These are phyloP conservation scores for Curvularia lunata DNA, from an alignment of 2,329 filamentous ascomycete species.

Conservation along the genomic window DNA sequence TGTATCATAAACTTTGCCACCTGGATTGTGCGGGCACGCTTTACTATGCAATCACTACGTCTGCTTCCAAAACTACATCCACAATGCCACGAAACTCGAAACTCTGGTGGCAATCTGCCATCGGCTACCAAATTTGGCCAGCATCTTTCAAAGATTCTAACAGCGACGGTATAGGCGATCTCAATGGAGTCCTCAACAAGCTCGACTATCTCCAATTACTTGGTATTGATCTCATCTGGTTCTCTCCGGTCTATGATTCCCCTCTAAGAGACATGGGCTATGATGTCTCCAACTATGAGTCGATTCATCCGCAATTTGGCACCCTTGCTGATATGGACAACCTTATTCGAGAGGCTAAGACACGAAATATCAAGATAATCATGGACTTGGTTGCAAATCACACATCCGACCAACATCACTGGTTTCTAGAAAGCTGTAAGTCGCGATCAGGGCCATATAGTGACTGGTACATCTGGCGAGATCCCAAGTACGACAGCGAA, in stretches of 20 bases:
- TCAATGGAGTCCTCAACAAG: conserved; percentile 47
- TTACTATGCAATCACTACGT: background rate
- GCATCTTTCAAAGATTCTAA: conserved; percentile 56
- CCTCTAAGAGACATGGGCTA: conserved; percentile 75
- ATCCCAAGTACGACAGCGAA: conserved; percentile 58
- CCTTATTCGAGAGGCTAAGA: conserved; percentile 65
- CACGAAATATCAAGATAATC: conserved; percentile 71
- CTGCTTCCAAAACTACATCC: background rate
- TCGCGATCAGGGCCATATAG: conserved; percentile 68
- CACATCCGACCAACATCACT: conserved; percentile 72
- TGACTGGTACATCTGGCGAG: conserved; percentile 75
- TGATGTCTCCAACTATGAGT: conserved; percentile 71
- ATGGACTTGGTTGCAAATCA: conserved; percentile 82
- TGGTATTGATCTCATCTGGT: conserved; percentile 70
- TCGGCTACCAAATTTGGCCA: conserved; percentile 17
- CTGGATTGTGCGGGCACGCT: background rate
- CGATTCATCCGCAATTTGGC: conserved; percentile 69
- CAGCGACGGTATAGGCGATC: conserved; percentile 65
- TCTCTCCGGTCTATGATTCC: conserved; percentile 69
- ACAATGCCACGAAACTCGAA: background rate
- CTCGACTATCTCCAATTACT: conserved; percentile 62
- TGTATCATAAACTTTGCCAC: background rate
- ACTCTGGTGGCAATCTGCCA: conserved; percentile 2
- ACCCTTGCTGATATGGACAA: conserved; percentile 69
- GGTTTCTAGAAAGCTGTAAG: conserved; percentile 71